Evolutionary conservation across 805 yeast genomes (phyloP).

Genomic region (Spathaspora passalidarum): DNA sequence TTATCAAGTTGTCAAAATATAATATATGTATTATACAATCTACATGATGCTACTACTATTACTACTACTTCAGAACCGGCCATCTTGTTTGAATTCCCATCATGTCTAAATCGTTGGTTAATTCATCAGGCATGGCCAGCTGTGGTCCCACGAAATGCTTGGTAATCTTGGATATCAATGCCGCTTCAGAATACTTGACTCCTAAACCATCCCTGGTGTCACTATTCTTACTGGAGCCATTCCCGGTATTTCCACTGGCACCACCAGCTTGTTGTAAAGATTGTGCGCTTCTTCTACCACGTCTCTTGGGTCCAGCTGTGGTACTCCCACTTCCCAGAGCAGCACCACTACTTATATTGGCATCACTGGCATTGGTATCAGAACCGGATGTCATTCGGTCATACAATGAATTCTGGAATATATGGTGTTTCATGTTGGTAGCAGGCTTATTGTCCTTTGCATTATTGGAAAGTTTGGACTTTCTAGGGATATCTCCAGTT

Average conservation of each 20-base stretch:
- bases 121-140: constrained; percentile 30
- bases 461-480: constrained; percentile 2
- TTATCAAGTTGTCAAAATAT: not conserved
- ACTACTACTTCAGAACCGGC: constrained; percentile 21
- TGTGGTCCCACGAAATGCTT: constrained; percentile 42
- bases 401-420: constrained; percentile 38
- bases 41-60: not conserved
- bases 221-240: not conserved
- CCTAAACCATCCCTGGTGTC: constrained; percentile 1
- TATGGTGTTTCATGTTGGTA: constrained; percentile 31
- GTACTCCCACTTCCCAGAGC: constrained; percentile 9
- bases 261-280: not conserved
- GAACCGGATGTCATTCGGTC: constrained; percentile 39
- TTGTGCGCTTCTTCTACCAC: constrained; percentile 33
- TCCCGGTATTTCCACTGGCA: not conserved
- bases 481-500: constrained; percentile 30
- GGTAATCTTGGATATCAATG: constrained; percentile 39
- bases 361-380: constrained; percentile 30
- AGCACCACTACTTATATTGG: constrained; percentile 2
- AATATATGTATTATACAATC: not conserved
- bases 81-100: constrained; percentile 37
- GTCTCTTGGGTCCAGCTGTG: constrained; percentile 26
- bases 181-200: constrained; percentile 30
- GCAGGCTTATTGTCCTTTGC: constrained; percentile 13
- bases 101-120: constrained; percentile 30